These are phyloP conservation scores for Oryza meridionalis DNA, from an alignment of 176 grass and related monocot genomes.

Conservation along the genomic window DNA sequence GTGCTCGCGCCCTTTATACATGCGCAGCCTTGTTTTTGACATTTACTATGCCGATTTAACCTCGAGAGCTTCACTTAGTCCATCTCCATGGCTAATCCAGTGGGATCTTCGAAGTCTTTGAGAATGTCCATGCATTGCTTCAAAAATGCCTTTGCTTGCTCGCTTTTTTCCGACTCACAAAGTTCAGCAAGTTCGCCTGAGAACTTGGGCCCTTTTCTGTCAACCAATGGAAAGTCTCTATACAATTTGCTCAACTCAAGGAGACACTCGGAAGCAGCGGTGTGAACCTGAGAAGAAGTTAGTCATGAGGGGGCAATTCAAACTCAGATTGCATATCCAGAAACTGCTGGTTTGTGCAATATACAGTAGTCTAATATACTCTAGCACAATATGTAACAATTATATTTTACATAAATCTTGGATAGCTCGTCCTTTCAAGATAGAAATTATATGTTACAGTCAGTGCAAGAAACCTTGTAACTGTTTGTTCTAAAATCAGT, in stretches of 20 bases:
- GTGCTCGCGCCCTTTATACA: not conserved
- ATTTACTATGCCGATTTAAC: slow-evolving; percentile 21
- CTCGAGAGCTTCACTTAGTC: slow-evolving; percentile 19
- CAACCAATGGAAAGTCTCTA: slow-evolving; percentile 62
- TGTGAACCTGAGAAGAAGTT: slow-evolving; percentile 71
- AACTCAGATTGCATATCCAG: not conserved
- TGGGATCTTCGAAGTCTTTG: slow-evolving; percentile 45
- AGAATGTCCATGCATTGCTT: slow-evolving; percentile 68
- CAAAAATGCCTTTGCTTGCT: slow-evolving; percentile 76
- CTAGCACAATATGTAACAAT: not conserved
- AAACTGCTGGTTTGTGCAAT: not conserved
- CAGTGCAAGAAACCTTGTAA: not conserved
- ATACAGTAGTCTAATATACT: not conserved
- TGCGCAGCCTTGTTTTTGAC: not conserved
- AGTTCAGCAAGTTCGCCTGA: slow-evolving; percentile 63
- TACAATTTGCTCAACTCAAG: slow-evolving; percentile 81
- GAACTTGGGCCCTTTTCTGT: slow-evolving; percentile 64
- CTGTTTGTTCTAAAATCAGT: not conserved
- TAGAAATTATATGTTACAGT: not conserved
- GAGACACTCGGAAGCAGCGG: slow-evolving; percentile 81
- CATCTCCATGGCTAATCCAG: slow-evolving; percentile 28
- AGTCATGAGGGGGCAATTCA: not conserved
- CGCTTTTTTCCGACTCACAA: slow-evolving; percentile 72
- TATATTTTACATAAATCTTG: slow-evolving; percentile 17
- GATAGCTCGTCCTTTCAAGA: not conserved